Conservation (phyloP, 2,329 filamentous ascomycete species). For the Celoporthe dispersa region DNA sequence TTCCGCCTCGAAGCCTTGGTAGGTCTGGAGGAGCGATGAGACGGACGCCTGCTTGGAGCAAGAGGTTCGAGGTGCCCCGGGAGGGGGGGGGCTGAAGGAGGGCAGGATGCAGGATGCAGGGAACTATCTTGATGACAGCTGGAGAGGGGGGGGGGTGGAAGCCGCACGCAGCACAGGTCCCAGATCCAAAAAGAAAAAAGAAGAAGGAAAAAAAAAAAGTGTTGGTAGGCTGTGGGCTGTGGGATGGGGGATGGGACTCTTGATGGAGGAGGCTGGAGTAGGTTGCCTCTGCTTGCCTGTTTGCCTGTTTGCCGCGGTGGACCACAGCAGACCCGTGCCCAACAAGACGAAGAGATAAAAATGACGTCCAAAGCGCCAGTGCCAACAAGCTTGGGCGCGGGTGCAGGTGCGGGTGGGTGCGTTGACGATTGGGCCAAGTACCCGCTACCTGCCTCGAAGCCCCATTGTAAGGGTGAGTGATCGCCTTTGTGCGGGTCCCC, state of each 20-base stretch:
- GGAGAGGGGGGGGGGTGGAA: neutral
- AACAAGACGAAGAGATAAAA: neutral
- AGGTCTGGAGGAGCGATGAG: neutral
- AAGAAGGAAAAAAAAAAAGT: neutral
- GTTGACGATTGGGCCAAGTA: neutral
- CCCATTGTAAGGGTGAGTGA: neutral
- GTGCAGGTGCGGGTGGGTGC: neutral
- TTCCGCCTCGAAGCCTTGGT: neutral
- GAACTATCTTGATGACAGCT: neutral
- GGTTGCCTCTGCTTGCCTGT: slow-evolving; percentile 1
- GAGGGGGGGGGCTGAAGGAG: neutral
- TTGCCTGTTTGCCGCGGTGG: neutral
- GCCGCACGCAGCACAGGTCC: neutral
- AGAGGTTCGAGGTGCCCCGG: neutral
- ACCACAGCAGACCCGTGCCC: neutral
- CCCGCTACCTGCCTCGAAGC: neutral
- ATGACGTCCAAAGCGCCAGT: slow-evolving; percentile 11
- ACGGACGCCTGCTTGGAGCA: neutral
- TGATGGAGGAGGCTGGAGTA: slow-evolving; percentile 6
- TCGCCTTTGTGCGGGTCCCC: neutral
- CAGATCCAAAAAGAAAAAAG: too few relatives aligned
- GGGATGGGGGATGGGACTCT: neutral
- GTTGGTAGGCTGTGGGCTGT: neutral
- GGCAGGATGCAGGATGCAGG: neutral
- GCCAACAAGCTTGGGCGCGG: neutral